Evolutionary conservation across 148 eudicot species (phyloP), one percentile per base, ranked within the genome.

Genomic region (Vaccinium macrocarpon): DNA sequence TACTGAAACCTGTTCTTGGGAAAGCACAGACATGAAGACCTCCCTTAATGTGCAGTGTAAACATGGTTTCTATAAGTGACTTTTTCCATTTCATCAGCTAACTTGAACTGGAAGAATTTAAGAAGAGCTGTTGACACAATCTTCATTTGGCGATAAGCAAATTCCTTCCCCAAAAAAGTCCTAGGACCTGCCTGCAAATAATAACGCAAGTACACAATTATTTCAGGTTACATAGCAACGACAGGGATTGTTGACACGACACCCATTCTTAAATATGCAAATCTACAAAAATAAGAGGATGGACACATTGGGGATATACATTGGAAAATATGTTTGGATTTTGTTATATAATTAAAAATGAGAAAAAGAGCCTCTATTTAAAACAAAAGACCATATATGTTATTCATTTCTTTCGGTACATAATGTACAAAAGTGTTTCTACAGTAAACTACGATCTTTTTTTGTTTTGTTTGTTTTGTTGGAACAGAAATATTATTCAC

Each of bases 111-210:
- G 82, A 95, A 93, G 82, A 84, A 89, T 51, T 73, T 78, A 55
- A 93, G 84, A 32, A 93, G 91, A 23, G 93, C 88, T 0, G 88
- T 84, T 38, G 94, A 88, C 51, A 92, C 85, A 25, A 92, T 95
- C 93, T 93, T 95, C 95, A 95, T 95, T 11, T 95, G 98, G 29
- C 93, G 91, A 81, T 95, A 93, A 52, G 98, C 97, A n/a, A 95
- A 93, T 56, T 95, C 97, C 85, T 86, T 93, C 46, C 97, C 97
- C 29, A 93, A 83, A 82, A 97, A 93, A 25, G 86, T 91, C 68
- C 97, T n/a, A n/a, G n/a, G n/a, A n/a, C n/a, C 97, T 6, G 93
- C 98, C 97, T 95, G 89, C 55, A 82, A 79, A 78, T 21, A 21
- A 18, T 16, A 19, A 42, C 19, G 62, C 55, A 75, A 8, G 15